Conservation (phyloP, 148 eudicot genomes). For the Amaranthus hypochondriacus region DNA sequence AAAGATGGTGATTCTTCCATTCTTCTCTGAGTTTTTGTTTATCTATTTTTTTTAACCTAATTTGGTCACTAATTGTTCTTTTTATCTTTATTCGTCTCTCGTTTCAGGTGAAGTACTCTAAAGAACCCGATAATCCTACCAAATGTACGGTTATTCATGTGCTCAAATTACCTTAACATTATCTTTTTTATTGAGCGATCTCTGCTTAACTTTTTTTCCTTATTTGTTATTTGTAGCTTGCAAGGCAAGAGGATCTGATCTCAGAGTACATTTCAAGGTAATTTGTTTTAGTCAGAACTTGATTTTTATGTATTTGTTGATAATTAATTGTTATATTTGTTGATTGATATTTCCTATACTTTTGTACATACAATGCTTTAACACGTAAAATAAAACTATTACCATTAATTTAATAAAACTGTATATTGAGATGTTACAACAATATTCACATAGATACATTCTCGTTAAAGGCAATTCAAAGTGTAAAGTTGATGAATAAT, state of each 20-base stretch:
- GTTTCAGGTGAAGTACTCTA: conserved; percentile 55
- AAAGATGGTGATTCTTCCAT: background rate
- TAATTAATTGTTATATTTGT: too few relatives aligned
- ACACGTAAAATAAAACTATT: too few relatives aligned
- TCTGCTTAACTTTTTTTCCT: background rate
- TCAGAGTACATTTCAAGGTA: conserved; percentile 71
- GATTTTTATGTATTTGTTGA: background rate
- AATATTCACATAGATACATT: too few relatives aligned
- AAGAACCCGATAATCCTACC: conserved; percentile 62
- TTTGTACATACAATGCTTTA: too few relatives aligned
- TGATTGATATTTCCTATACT: too few relatives aligned
- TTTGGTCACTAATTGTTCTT: background rate
- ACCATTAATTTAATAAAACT: too few relatives aligned
- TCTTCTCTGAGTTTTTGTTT: background rate
- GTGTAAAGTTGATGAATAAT: too few relatives aligned
- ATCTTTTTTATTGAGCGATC: background rate
- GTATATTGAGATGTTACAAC: too few relatives aligned
- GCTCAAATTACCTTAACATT: background rate
- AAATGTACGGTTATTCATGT: conserved; percentile 37
- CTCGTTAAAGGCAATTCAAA: too few relatives aligned
- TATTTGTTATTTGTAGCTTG: conserved; percentile 38
- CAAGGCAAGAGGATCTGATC: conserved; percentile 70
- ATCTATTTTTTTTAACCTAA: background rate
- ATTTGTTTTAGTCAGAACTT: background rate
- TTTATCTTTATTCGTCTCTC: background rate